Evolutionary conservation across 208 protist genomes (phyloP).

Genomic region (Trichomonas tenax): DNA sequence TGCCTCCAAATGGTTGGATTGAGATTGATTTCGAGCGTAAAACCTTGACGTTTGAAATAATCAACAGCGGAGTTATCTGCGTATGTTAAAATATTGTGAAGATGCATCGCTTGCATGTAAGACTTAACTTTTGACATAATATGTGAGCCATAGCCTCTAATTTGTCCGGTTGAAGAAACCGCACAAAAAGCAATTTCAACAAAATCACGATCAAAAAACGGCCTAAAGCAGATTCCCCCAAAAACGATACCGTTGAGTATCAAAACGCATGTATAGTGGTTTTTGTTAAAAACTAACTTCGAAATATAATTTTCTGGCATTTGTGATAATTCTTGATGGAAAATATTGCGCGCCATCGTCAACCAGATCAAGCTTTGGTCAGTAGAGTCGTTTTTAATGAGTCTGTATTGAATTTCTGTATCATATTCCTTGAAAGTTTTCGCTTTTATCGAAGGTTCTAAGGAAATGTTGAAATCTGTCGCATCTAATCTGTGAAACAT

Average conservation of each 20-base stretch:
- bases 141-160: constrained; percentile 55
- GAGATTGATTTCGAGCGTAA: constrained; percentile 23
- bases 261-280: not conserved
- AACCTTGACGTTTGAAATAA: constrained; percentile 64
- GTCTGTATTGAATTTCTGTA: not conserved
- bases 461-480: not conserved
- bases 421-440: not conserved
- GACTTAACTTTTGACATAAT: constrained; percentile 59
- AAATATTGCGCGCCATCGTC: not conserved
- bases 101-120: constrained; percentile 34
- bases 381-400: not conserved
- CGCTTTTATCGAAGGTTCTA: not conserved
- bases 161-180: constrained; percentile 52
- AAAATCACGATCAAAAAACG: constrained; percentile 50
- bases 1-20: constrained; percentile 48
- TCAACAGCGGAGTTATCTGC: constrained; percentile 68
- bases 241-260: not conserved
- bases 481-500: not conserved
- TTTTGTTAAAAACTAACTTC: not conserved
- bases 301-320: constrained; percentile 17
- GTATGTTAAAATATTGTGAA: constrained; percentile 62
- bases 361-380: not conserved
- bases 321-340: not conserved
- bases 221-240: constrained; percentile 60
- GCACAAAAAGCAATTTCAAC: constrained; percentile 68